Evolutionary conservation across 768 basidiomycete species (phyloP).

Genomic region (Tricholoma sp.): DNA sequence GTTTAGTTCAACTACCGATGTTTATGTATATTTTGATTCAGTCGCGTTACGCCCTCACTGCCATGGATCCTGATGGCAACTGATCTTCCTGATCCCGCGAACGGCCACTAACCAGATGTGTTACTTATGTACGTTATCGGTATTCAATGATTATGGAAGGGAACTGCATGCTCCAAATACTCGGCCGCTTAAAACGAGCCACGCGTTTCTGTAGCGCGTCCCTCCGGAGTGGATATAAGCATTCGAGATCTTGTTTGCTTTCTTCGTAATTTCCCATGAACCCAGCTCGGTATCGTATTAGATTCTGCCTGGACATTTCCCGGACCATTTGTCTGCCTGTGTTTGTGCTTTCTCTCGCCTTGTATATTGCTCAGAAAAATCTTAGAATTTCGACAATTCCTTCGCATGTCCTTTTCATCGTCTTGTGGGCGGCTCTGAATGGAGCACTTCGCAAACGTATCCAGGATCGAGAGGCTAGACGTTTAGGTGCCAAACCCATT

Average conservation of each 20-base stretch:
- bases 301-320: constrained; percentile 44
- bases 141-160: no score
- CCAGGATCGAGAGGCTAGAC: constrained; percentile 40
- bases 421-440: constrained; percentile 34
- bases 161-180: constrained; percentile 9
- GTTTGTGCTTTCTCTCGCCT: constrained; percentile 25
- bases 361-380: constrained; percentile 21
- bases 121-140: constrained; percentile 8
- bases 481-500: constrained; percentile 46
- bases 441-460: constrained; percentile 27
- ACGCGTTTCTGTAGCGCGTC: constrained; percentile 5
- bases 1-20: constrained; percentile 15
- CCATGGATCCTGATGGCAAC: constrained; percentile 1
- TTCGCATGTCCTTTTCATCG: constrained; percentile 34
- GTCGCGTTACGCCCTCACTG: constrained; percentile 6
- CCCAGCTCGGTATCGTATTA: constrained; percentile 41
- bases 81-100: constrained; percentile 6
- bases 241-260: not conserved
- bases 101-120: not conserved
- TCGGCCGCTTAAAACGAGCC: constrained; percentile 3
- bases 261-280: constrained; percentile 24
- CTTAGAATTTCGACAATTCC: constrained; percentile 35
- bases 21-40: constrained; percentile 15
- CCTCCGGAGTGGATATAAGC: not conserved
- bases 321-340: constrained; percentile 38